Evolutionary conservation across 2,329 filamentous ascomycete genomes (phyloP).

Genomic region (Neoscytalidium dimidiatum): DNA sequence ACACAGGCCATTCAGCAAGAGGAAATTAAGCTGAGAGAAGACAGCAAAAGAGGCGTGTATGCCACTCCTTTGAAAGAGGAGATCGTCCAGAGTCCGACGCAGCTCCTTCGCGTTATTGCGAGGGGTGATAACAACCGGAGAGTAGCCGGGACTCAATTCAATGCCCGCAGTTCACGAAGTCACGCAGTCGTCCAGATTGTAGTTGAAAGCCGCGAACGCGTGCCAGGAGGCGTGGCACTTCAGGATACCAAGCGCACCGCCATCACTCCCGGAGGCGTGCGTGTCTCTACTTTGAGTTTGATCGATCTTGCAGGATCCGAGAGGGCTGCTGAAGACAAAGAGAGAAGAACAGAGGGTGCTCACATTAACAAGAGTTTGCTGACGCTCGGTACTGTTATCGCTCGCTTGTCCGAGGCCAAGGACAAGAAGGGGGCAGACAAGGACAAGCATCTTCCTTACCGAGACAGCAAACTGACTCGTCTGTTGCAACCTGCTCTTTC

Average conservation of each 20-base stretch:
- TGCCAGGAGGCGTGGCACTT: conserved; percentile 54
- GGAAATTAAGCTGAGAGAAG: conserved; percentile 95
- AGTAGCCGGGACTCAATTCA: conserved; percentile 95
- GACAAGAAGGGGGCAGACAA: conserved; percentile 80
- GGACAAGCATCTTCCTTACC: conserved; percentile 92
- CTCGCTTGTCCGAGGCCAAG: conserved; percentile 84
- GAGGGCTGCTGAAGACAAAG: conserved; percentile 92
- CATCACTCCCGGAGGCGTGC: conserved; percentile 75
- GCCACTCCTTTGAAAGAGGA: conserved; percentile 95
- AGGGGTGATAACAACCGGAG: conserved; percentile 87
- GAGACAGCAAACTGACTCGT: conserved; percentile 95
- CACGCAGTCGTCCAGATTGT: conserved; percentile 99
- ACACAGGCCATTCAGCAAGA: conserved; percentile 62
- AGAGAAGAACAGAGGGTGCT: conserved; percentile 88
- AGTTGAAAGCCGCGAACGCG: conserved; percentile 90
- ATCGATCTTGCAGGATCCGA: conserved; percentile 97
- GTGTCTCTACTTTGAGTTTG: conserved; percentile 90
- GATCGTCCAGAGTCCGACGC: conserved; percentile 96
- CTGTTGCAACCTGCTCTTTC: conserved; percentile 90
- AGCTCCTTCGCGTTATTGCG: conserved; percentile 91
- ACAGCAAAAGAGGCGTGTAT: conserved; percentile 95
- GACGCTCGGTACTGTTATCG: conserved; percentile 93
- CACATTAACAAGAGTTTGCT: conserved; percentile 99
- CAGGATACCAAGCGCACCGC: conserved; percentile 44
- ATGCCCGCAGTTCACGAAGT: conserved; percentile 92